Base-by-base conservation (phyloP, 2,329 filamentous ascomycete genomes). In the Fusarium tuaranense region DNA sequence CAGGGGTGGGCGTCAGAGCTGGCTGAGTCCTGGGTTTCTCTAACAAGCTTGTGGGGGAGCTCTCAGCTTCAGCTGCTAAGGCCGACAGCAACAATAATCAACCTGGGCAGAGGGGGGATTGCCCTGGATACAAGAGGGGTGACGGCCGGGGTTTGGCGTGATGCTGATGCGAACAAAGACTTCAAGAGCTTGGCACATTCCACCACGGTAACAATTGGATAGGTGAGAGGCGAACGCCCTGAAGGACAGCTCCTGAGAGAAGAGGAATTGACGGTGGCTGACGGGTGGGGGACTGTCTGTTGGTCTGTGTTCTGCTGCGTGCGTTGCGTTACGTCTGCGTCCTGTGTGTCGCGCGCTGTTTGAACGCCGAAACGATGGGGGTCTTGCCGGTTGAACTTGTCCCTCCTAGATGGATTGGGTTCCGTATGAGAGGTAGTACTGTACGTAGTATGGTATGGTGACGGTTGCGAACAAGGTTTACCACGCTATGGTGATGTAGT, bases 121-220 rank as follows among this genome's bases (percentile, higher is more conserved):
- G 61, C 27, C 55, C 59, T 53, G 46, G 60, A 46, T 62, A 57
- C 32, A 62, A 16, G 27, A 41, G 32, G 66, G 58, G 38, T 64
- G 61, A 63, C 60, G 55, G 51, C 53, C 39, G 46, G 58, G 57
- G 38, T 68, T 65, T 32, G 48, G 46, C 44, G 46, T 67, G 60
- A 41, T 69, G 55, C 63, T 69, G 64, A 68, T 66, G 66, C 57
- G 76, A 68, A 78, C 74, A 78, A 76, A 74, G 73, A 64, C 72
- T 68, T 70, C 65, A 57, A 44, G 36, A 63, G 53, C 74, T 77
- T 74, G 74, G 76, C 74, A 59, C 72, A 76, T 78, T 76, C 75
- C 68, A 72, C 70, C 30, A 38, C 59, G 32, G 44, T 68, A 36
- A 53, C 73, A 78, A 78, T 78, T 76, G 76, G 74, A 67, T 69